Percentiles rank a stretch among this genome's conserved stretches.
Evolutionary conservation across 257 asterid genomes (phyloP).

Genomic region (Capsicum pubescens): DNA sequence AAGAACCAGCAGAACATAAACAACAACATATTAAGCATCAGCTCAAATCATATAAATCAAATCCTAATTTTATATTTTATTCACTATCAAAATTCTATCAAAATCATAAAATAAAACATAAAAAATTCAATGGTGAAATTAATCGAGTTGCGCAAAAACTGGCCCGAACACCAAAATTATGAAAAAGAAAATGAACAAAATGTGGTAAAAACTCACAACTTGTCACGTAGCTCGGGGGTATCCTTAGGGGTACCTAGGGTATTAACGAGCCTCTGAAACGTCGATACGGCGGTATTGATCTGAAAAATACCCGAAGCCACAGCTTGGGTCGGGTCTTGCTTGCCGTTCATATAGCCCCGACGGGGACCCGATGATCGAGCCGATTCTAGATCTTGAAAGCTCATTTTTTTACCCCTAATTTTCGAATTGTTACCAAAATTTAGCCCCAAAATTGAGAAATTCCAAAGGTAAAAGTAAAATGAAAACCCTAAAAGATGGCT

Average conservation of each 20-base stretch:
- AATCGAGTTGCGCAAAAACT: too few species aligned
- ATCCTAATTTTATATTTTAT: too few species aligned
- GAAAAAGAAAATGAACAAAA: too few species aligned
- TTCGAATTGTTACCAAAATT: background rate
- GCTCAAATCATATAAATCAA: background rate
- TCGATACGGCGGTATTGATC: conserved; percentile 55
- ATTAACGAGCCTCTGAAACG: conserved; percentile 52
- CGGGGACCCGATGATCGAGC: conserved; percentile 38
- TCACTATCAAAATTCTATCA: background rate
- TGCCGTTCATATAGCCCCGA: conserved; percentile 27
- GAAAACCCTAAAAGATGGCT: conserved; percentile 26
- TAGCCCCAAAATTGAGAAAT: background rate
- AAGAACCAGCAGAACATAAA: background rate
- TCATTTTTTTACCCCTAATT: conserved; percentile 36
- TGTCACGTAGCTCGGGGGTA: conserved; percentile 52
- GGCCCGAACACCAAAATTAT: too few species aligned
- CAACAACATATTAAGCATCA: background rate
- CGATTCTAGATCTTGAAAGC: conserved; percentile 61
- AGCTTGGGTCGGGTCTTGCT: conserved; percentile 47
- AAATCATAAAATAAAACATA: background rate
- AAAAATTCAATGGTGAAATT: too few species aligned
- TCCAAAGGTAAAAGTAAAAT: background rate
- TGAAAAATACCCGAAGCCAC: conserved; percentile 52
- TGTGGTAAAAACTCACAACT: conserved; percentile 41
- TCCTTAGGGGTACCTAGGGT: conserved; percentile 55